Evolutionary conservation across 192 early-diverging fungal genomes (phyloP).

Genomic region (Entophlyctis luteolus): DNA sequence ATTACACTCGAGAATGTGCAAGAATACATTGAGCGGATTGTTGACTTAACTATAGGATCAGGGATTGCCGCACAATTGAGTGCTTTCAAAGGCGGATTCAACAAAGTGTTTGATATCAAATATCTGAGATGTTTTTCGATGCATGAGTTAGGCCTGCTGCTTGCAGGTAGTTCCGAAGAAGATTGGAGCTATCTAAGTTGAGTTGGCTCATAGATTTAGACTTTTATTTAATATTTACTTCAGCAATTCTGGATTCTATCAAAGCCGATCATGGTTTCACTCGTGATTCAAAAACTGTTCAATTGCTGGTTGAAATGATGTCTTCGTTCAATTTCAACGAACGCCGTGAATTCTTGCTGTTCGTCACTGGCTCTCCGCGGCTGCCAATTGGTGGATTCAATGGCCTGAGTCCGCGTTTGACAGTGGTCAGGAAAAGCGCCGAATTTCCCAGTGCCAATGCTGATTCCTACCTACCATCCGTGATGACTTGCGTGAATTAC

Average conservation of each 20-base stretch:
- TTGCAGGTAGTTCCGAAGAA: slow-evolving; percentile 63
- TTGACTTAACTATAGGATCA: slow-evolving; percentile 58
- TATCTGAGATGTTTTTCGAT: slow-evolving; percentile 67
- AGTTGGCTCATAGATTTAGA: not conserved
- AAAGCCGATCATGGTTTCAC: slow-evolving; percentile 85
- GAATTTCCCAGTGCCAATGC: slow-evolving; percentile 34
- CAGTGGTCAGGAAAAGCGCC: slow-evolving; percentile 76
- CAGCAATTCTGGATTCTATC: slow-evolving; percentile 60
- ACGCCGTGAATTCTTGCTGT: slow-evolving; percentile 74
- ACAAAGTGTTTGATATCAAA: slow-evolving; percentile 69
- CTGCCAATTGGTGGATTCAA: slow-evolving; percentile 90
- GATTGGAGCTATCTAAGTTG: slow-evolving; percentile 69
- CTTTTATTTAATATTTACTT: not conserved
- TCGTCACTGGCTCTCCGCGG: slow-evolving; percentile 85
- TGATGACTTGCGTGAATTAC: slow-evolving; percentile 96
- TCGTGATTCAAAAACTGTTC: slow-evolving; percentile 62
- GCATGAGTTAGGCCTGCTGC: slow-evolving; percentile 66
- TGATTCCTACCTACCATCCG: slow-evolving; percentile 82
- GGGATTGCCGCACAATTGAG: slow-evolving; percentile 68
- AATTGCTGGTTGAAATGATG: slow-evolving; percentile 66
- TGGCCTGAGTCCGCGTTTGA: slow-evolving; percentile 73
- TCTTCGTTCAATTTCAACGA: slow-evolving; percentile 55
- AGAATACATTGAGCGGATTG: slow-evolving; percentile 65
- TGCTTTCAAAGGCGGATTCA: slow-evolving; percentile 80
- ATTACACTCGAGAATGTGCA: slow-evolving; percentile 82